These are phyloP conservation scores for Phialophora verrucosa DNA, from an alignment of 2,329 filamentous ascomycete genomes.

Conservation along the genomic window DNA sequence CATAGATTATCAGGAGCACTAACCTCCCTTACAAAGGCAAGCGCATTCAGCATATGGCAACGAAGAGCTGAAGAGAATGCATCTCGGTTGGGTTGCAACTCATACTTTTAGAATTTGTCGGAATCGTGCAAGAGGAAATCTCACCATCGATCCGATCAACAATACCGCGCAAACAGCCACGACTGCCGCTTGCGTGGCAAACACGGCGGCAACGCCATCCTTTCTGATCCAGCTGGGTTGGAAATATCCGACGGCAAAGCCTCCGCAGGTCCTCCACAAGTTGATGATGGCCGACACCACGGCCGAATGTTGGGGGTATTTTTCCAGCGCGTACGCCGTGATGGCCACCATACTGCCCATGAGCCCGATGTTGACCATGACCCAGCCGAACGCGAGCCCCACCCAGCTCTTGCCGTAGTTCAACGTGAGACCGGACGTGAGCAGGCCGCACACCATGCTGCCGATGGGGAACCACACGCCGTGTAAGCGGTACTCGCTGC, in stretches of 20 bases:
- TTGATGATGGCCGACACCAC: slow-evolving; percentile 47
- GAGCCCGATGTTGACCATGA: slow-evolving; percentile 47
- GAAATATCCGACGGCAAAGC: slow-evolving; percentile 48
- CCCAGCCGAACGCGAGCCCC: slow-evolving; percentile 48
- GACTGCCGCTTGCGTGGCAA: slow-evolving; percentile 45
- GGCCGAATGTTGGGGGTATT: slow-evolving; percentile 46
- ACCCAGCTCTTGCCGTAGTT: slow-evolving; percentile 47
- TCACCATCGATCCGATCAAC: slow-evolving; percentile 41
- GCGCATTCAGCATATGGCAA: too few species aligned
- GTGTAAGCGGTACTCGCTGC: slow-evolving; percentile 46
- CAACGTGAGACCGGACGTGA: slow-evolving; percentile 43
- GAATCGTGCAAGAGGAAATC: too few species aligned
- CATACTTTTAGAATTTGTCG: too few species aligned
- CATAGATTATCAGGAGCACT: too few species aligned
- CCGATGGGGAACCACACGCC: slow-evolving; percentile 46
- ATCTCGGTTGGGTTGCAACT: too few species aligned
- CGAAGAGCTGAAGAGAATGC: too few species aligned
- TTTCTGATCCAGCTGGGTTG: slow-evolving; percentile 46
- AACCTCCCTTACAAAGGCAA: too few species aligned
- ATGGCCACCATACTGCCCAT: slow-evolving; percentile 46
- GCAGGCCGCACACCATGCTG: slow-evolving; percentile 43
- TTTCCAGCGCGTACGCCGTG: slow-evolving; percentile 47
- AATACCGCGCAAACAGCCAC: slow-evolving; percentile 41
- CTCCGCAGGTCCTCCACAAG: slow-evolving; percentile 49
- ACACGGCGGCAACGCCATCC: slow-evolving; percentile 44